Evolutionary conservation across 78 protist species (phyloP), one percentile per base, ranked within the genome.

Genomic region (Cavenderia fasciculata): DNA sequence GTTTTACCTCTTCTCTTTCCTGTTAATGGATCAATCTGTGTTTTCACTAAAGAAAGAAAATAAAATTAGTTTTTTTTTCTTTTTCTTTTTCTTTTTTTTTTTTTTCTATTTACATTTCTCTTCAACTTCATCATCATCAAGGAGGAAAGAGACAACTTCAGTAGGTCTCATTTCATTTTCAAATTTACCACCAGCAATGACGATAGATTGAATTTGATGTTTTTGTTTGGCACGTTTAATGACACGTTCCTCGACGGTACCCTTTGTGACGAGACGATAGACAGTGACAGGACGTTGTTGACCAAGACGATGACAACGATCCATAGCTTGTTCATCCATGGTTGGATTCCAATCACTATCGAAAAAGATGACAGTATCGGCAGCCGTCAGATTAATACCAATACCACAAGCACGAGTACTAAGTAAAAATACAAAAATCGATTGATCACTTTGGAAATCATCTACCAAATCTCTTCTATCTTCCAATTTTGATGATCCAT

Each of bases 321-420:
- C 99, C 96, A 95, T 95, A 8, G 99, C 99, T 86, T 97, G 98
- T 59, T 63, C 95, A 34, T 96, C 97, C 59, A 86, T 86, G 0
- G 97, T 94, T 49, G 99, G 99, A 87, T 99, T 99, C 99, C 99
- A 98, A 63, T 97, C 99, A 27, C 88, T 66, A 74, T 99, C 99
- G 33, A 87, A 98, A 51, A 99, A 85, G 84, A 99, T 95, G 11
- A 99, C 99, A 0, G 99, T 97, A 94, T 99, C 99, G 1, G 99
- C 99, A 1, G 99, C 73, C 1, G 99, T 97, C 29, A 98, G 78
- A 72, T 96, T 98, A 84, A 98, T 98, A n/a, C 99, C 99, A 4
- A 98, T 94, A 51, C 99, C 99, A 43, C 99, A 99, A 0, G 99
- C 99, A 27, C 99, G 82, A 3, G 99, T 98, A 21, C 95, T 70